Evolutionary conservation across 1,284 basidiomycete species (phyloP).

Genomic region (Gomphus bonarii): DNA sequence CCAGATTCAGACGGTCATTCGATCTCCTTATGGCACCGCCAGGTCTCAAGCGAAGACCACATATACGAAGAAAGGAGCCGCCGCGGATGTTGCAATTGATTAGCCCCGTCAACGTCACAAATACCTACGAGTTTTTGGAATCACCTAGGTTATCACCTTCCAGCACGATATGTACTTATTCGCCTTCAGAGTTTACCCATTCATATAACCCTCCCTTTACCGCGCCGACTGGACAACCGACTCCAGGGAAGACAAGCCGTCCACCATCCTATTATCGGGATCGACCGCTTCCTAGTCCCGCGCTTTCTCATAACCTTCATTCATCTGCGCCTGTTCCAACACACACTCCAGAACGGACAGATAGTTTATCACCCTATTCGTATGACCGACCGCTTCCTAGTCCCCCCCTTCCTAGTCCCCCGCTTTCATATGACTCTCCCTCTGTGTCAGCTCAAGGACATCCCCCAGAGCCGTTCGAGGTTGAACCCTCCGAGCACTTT

Average conservation of each 20-base stretch:
- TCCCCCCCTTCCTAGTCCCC: not conserved
- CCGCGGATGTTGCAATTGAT: too few species aligned
- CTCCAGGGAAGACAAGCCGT: too few species aligned
- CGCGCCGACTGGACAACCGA: not conserved
- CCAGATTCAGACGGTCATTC: not conserved
- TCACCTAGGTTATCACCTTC: not conserved
- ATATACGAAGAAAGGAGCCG: not conserved
- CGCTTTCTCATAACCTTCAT: too few species aligned
- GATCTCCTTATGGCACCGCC: not conserved
- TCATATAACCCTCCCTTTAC: not conserved
- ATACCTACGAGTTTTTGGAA: not conserved
- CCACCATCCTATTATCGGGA: too few species aligned
- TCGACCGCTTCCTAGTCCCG: too few species aligned
- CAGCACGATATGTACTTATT: not conserved
- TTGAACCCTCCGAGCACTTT: not conserved
- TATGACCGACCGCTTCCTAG: not conserved
- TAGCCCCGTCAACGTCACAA: too few species aligned
- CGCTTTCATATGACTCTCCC: too few species aligned
- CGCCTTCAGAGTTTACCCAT: not conserved
- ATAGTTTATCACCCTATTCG: not conserved
- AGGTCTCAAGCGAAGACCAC: not conserved
- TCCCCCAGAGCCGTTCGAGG: not conserved
- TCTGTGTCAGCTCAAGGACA: not conserved
- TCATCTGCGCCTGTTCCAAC: too few species aligned
- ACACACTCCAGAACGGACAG: not conserved